These are phyloP conservation scores for Nakaseomyces uthaithaninus DNA, from an alignment of 1,139 yeast species.

Conservation along the genomic window DNA sequence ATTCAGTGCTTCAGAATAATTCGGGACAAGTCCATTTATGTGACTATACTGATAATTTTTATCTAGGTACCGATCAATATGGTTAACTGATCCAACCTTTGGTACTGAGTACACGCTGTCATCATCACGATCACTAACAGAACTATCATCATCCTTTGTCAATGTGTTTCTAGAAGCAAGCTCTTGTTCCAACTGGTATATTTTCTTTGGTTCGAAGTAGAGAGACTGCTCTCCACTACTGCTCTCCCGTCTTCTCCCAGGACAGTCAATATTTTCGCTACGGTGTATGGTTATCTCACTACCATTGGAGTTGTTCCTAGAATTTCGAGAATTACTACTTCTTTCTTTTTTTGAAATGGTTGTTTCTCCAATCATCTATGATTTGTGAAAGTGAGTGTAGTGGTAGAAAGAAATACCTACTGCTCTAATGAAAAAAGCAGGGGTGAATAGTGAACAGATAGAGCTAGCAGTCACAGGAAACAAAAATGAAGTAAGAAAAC, in stretches of 20 bases:
- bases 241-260: conserved; percentile 7
- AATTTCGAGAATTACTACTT: neutral
- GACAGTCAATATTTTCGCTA: conserved; percentile 1
- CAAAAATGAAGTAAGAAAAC: no score
- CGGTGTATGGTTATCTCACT: neutral
- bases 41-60: conserved; percentile 4
- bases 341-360: neutral
- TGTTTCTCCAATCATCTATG: neutral
- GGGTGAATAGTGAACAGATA: no score
- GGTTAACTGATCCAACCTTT: neutral
- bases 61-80: neutral
- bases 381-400: no score
- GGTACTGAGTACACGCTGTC: neutral
- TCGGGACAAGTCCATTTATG: conserved; percentile 4
- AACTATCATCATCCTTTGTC: conserved; percentile 28
- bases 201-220: conserved; percentile 19
- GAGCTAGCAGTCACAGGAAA: no score
- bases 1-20: neutral
- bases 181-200: conserved; percentile 16
- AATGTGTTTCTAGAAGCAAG: conserved; percentile 22
- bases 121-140: neutral
- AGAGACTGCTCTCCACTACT: conserved; percentile 11
- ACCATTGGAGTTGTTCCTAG: neutral
- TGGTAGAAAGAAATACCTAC: no score
- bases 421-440: no score